Base-by-base conservation (phyloP, 257 asterid species). In the Penstemon davidsonii region DNA sequence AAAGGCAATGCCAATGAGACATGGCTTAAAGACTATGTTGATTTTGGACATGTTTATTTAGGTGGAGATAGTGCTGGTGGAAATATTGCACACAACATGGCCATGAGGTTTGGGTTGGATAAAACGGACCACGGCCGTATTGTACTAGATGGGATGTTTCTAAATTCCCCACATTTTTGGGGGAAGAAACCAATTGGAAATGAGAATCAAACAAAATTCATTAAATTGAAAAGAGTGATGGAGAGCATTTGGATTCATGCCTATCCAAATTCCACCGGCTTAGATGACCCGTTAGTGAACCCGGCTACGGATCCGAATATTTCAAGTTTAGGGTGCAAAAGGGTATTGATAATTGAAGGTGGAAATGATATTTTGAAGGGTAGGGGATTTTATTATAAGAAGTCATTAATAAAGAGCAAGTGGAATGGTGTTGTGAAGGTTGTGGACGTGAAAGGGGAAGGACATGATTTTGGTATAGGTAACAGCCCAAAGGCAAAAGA, bases 401-500 rank as follows among this genome's bases (percentile, higher is more conserved):
- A 59, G 64, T 19, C 6, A 3, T 59, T 59, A 19, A 44, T 9
- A 44, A 59, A 12, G 0, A 64, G 69, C 37, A 59, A 47, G 12
- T 64, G 69, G 69, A 64, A 47, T 33, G 69, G 69, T 10, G 50
- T 5, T 12, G 69, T 49, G 7, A 33, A 64, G 49, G 9, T 37
- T 37, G 10, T 49, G n/a, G 69, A 13, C 7, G 52, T 49, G 33
- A 45, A 64, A 36, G 69, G 60, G 18, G 69, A 64, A 37, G 60
- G 11, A 36, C 69, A 64, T 64, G 44, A 25, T n/a, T 66, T 66
- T 15, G 47, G 52, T 53, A 33, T 42, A 5, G 36, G 25, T 55
- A 55, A 55, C 37, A 25, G 33, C 61, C 61, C 0, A 55, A 5
- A 7, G 61, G 61, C 13, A 33, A 55, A 3, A 55, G 37, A 1